A percentile compares a stretch with the other conserved stretches of the same genome.
phyloP scores from a whole-genome alignment of 306 rosid genomes.

The Macrotyloma uniflorum region DNA sequence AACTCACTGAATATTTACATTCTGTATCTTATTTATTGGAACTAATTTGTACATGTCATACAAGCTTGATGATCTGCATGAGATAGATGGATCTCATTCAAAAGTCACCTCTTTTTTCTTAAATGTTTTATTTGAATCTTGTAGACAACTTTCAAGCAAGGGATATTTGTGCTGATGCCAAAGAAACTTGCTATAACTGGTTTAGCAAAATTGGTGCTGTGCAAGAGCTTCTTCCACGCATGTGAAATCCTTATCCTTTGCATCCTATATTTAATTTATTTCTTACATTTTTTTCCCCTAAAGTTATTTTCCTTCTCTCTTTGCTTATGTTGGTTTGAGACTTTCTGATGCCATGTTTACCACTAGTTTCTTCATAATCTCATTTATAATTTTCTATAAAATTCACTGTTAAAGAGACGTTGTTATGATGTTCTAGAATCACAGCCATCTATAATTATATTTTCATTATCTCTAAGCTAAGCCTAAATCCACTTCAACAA shows the following conservation, averaged over 20 bases:
- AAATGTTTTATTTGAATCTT: constrained; percentile 36
- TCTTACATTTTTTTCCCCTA: neutral
- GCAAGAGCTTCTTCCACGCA: constrained; percentile 98
- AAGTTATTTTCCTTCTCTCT: constrained; percentile 14
- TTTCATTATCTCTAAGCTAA: constrained; percentile 30
- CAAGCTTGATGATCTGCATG: constrained; percentile 32
- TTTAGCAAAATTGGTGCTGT: constrained; percentile 92
- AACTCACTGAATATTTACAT: constrained; percentile 26
- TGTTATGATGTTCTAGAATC: constrained; percentile 2
- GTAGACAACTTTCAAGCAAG: constrained; percentile 70
- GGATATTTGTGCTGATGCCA: constrained; percentile 73
- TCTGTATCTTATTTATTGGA: constrained; percentile 13
- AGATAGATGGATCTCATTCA: constrained; percentile 27
- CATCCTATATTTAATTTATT: constrained; percentile 20
- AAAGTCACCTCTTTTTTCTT: constrained; percentile 24
- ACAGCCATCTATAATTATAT: neutral
- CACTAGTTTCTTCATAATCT: constrained; percentile 26
- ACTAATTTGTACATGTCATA: constrained; percentile 27
- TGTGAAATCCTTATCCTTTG: constrained; percentile 58
- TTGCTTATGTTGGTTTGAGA: constrained; percentile 33
- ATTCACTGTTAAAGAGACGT: constrained; percentile 19
- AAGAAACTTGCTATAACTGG: constrained; percentile 97
- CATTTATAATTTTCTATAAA: constrained; percentile 11
- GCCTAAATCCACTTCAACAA: neutral
- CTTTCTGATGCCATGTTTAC: constrained; percentile 27